Conservation (phyloP, 805 yeast genomes). For the Isabelozyma pseudorhagii region DNA sequence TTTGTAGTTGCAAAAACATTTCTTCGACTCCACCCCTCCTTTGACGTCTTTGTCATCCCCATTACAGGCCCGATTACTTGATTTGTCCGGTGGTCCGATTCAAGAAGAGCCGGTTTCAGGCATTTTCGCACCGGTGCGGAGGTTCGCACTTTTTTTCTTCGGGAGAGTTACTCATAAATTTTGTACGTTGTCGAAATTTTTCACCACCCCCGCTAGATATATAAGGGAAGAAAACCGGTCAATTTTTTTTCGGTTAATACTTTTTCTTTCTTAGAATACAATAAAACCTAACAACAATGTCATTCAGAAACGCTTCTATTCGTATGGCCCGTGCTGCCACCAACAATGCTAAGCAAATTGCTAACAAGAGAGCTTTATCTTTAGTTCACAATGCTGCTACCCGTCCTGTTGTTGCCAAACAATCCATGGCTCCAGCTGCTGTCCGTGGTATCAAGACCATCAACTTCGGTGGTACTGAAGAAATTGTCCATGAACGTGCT, state of each 20-base stretch:
- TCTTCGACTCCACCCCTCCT: neutral
- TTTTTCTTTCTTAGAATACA: conserved; percentile 2
- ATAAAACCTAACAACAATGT: conserved; percentile 21
- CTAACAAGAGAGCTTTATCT: conserved; percentile 67
- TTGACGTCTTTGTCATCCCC: neutral
- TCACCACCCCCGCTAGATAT: neutral
- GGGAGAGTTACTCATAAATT: neutral
- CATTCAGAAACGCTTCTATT: conserved; percentile 42
- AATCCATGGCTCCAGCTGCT: conserved; percentile 45
- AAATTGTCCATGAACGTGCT: conserved; percentile 95
- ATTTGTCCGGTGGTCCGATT: neutral
- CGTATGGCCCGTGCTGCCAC: conserved; percentile 48
- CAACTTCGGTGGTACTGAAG: conserved; percentile 94
- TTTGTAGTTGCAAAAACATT: neutral
- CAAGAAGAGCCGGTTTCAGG: neutral
- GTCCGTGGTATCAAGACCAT: conserved; percentile 93
- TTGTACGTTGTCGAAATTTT: neutral
- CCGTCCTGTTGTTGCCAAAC: conserved; percentile 42
- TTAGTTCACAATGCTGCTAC: conserved; percentile 42
- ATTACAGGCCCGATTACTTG: neutral
- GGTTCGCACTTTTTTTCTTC: neutral
- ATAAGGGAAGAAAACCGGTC: neutral
- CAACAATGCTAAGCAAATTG: conserved; percentile 42
- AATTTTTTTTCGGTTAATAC: neutral
- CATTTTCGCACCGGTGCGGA: neutral